Evolutionary conservation across 768 basidiomycete genomes (phyloP), one percentile per base, ranked within the genome.

Genomic region (Mycena metata): DNA sequence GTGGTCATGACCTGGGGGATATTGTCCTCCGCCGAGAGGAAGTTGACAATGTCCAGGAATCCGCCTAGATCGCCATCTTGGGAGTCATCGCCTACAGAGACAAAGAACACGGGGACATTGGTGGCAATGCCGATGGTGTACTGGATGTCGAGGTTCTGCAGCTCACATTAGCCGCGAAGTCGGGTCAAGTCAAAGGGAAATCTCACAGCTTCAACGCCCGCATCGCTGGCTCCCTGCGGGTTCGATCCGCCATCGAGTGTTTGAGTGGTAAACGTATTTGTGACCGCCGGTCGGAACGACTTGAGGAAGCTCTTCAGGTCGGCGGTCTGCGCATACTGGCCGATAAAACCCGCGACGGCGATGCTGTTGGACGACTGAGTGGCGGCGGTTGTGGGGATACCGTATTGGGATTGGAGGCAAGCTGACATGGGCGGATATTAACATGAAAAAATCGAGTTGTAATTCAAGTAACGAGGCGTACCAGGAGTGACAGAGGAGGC

Each of bases 331-430:
- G 69, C 66, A 23, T 61, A 64, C 13, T 73, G 64, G 7, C 63
- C 24, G 12, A 74, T 51, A 69, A 78, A 84, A 6, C 66, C 54
- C 5, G 67, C 36, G 0, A 68, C 67, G 12, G 56, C 61, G 33
- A 82, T 70, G 52, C 51, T 52, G 72, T 79, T 81, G 13, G 73
- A 56, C 7, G 51, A 10, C 24, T 75, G 51, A 1, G 73, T 76
- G 0, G 79, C 79, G 0, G 64, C 55, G 2, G 79, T 74, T 19
- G 75, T 75, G 1, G 81, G 81, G 46, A 83, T 75, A 12, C 77
- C 76, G 68, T 82, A 82, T n/a, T n/a, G 15, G 81, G 64, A 1
- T 72, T 80, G 78, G 5, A 81, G 50, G 68, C 50, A 61, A 1
- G 64, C 60, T n/a, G n/a, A n/a, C n/a, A n/a, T n/a, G n/a, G n/a